phyloP scores from a whole-genome alignment of 495 filamentous ascomycete genomes.

The Aspergillus campestris region DNA sequence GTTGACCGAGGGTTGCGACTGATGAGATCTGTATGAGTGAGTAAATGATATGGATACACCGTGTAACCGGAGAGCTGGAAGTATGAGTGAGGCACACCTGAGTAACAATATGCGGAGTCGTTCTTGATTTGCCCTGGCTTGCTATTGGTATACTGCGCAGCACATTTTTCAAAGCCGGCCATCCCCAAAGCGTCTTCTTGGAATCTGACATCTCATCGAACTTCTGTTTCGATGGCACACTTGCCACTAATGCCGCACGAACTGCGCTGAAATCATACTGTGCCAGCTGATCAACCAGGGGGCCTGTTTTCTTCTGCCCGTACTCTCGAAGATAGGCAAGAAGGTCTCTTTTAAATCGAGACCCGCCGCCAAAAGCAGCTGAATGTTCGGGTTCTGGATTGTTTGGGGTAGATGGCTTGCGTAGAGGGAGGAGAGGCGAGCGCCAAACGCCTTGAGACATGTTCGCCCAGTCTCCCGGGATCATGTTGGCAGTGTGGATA shows the following conservation, averaged over 20 bases:
- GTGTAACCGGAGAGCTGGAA: not conserved
- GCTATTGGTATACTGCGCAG: slow-evolving; percentile 43
- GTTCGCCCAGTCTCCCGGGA: slow-evolving; percentile 73
- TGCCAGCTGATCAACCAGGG: slow-evolving; percentile 46
- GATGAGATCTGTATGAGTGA: slow-evolving; percentile 51
- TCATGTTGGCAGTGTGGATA: slow-evolving; percentile 89
- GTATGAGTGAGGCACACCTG: slow-evolving; percentile 37
- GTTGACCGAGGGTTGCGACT: slow-evolving; percentile 69
- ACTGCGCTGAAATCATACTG: slow-evolving; percentile 64
- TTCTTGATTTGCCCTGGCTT: not conserved
- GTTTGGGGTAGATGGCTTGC: slow-evolving; percentile 1
- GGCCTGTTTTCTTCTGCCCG: slow-evolving; percentile 42
- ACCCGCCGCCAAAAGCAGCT: slow-evolving; percentile 47
- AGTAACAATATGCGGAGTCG: slow-evolving; percentile 51
- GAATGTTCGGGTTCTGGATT: slow-evolving; percentile 3
- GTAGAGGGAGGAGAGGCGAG: slow-evolving; percentile 61
- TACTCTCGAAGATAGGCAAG: slow-evolving; percentile 67
- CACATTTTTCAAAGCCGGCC: slow-evolving; percentile 55
- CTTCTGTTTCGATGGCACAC: slow-evolving; percentile 60
- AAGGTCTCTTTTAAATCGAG: slow-evolving; percentile 67
- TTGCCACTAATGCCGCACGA: slow-evolving; percentile 66
- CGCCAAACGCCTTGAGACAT: slow-evolving; percentile 82
- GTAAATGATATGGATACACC: too few relatives aligned
- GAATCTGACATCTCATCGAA: slow-evolving; percentile 24
- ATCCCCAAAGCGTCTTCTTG: slow-evolving; percentile 58